phyloP scores from a whole-genome alignment of 768 basidiomycete species.

The Kwoniella heveanensis region DNA sequence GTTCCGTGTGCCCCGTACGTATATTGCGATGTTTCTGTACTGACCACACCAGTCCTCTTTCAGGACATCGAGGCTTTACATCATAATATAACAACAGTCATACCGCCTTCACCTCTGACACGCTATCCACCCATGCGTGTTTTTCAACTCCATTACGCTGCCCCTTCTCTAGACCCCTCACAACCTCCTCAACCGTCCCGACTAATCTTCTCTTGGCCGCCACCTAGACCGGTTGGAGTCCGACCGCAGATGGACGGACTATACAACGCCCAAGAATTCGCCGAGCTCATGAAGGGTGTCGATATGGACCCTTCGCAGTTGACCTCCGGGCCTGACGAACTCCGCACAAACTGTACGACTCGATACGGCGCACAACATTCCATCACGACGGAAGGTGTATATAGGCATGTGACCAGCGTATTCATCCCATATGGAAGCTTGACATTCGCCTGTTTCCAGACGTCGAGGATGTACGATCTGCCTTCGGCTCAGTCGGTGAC shows the following conservation, averaged over 20 bases:
- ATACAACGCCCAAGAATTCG: slow-evolving; percentile 53
- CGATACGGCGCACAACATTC: slow-evolving; percentile 52
- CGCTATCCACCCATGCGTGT: slow-evolving; percentile 50
- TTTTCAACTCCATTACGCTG: slow-evolving; percentile 49
- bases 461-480: slow-evolving; percentile 36
- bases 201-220: slow-evolving; percentile 55
- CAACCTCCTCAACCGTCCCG: slow-evolving; percentile 11
- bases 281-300: slow-evolving; percentile 50
- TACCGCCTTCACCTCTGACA: slow-evolving; percentile 22
- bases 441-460: slow-evolving; percentile 54
- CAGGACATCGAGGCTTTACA: slow-evolving; percentile 53
- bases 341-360: slow-evolving; percentile 53
- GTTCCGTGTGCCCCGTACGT: too few relatives aligned
- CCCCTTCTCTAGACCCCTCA: slow-evolving; percentile 31
- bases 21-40: too few relatives aligned
- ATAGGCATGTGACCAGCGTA: slow-evolving; percentile 49
- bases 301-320: slow-evolving; percentile 49
- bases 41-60: not conserved
- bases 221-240: slow-evolving; percentile 38
- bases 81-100: slow-evolving; percentile 35
- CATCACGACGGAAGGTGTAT: slow-evolving; percentile 51
- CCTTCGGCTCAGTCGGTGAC: not conserved
- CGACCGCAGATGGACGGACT: slow-evolving; percentile 40
- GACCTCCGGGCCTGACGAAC: slow-evolving; percentile 37
- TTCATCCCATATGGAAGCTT: slow-evolving; percentile 55